Percentiles rank a stretch among this genome's conserved stretches.
phyloP scores from a whole-genome alignment of 78 protist genomes.

The Emiliania huxleyi region DNA sequence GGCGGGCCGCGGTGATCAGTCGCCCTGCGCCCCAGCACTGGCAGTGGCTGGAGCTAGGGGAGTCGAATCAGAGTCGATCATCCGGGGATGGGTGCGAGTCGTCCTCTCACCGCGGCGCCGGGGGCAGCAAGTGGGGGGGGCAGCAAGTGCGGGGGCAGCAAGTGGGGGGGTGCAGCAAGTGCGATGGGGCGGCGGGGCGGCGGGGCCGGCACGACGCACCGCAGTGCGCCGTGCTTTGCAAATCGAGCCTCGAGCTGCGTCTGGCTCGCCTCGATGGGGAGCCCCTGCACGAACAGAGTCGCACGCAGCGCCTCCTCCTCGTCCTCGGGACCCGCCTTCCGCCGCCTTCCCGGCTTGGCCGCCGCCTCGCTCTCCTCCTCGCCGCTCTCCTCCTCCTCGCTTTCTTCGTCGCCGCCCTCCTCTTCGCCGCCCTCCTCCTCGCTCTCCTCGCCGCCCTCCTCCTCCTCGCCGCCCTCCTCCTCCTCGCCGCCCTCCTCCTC shows the following conservation, averaged over 20 bases:
- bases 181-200: too few species aligned
- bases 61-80: neutral
- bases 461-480: neutral
- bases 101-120: neutral
- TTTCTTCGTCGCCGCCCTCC: neutral
- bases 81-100: neutral
- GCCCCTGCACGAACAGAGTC: neutral
- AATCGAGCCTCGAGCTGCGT: neutral
- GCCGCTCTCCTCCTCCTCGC: neutral
- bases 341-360: too few species aligned
- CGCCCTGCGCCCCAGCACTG: slow-evolving; percentile 26
- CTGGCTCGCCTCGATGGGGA: neutral
- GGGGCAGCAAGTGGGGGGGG: too few species aligned
- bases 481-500: neutral
- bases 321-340: neutral
- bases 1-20: neutral
- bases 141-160: too few species aligned
- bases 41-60: neutral
- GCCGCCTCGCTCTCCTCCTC: neutral
- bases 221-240: neutral
- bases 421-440: neutral
- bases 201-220: too few species aligned
- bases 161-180: too few species aligned
- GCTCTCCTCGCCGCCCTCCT: neutral
- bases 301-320: neutral